These are phyloP conservation scores for Juncus inflexus DNA, from an alignment of 176 grass and related monocot genomes.

Conservation along the genomic window DNA sequence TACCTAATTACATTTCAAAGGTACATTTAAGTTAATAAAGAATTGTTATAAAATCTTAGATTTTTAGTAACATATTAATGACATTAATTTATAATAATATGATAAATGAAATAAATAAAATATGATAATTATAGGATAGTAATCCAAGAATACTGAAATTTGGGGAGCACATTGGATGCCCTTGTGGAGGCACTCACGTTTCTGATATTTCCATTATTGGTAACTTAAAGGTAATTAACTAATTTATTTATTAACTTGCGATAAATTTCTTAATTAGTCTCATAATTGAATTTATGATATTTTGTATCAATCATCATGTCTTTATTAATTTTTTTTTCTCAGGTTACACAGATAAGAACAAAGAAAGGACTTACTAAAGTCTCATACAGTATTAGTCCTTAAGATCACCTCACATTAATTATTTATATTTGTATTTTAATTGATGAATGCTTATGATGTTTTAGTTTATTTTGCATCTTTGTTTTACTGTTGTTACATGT, in stretches of 20 bases:
- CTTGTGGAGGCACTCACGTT: constrained; percentile 94
- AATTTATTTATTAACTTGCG: not conserved
- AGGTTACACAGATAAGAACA: constrained; percentile 69
- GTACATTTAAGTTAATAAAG: constrained; percentile 31
- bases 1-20: constrained; percentile 80
- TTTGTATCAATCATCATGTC: not conserved
- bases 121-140: constrained; percentile 48
- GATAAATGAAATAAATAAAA: not conserved
- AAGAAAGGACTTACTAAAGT: constrained; percentile 87
- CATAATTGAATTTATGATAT: not conserved
- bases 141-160: constrained; percentile 70
- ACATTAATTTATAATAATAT: constrained; percentile 12
- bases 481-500: no score
- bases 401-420: constrained; percentile 2
- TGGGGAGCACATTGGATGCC: constrained; percentile 50
- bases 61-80: constrained; percentile 2
- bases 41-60: constrained; percentile 10
- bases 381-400: constrained; percentile 52
- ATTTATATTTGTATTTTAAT: no score
- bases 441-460: no score
- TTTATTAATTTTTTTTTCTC: constrained; percentile 16
- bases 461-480: no score
- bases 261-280: constrained; percentile 5
- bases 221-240: constrained; percentile 48
- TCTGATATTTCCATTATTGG: constrained; percentile 47